Base-by-base conservation (phyloP, 257 asterid genomes). In the Ophiorrhiza pumila region DNA sequence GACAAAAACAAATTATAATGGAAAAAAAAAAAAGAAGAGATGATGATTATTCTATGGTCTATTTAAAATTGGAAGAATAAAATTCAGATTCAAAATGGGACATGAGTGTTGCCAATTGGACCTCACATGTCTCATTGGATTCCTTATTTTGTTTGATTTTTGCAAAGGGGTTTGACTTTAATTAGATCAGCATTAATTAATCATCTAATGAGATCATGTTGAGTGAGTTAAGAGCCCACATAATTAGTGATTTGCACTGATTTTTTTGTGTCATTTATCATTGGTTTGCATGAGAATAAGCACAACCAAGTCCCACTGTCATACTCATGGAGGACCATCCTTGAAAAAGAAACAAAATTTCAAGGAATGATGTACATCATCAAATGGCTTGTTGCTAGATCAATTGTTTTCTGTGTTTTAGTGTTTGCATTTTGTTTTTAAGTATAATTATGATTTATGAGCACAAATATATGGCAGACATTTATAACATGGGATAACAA, bases 31-130 rank as follows among this genome's bases (percentile, higher is more conserved):
- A 13, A 27, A 14, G 14, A 13, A 58, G 2, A 14, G 13, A 27
- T 5, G 17, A 29, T 25, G 14, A 11, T 10, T 13, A n/a, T n/a
- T n/a, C n/a, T n/a, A 61, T 17, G 15, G 27, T 15, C 25, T 61
- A 18, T 18, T 32, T n/a, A n/a, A n/a, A n/a, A 32, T 17, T 23
- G 6, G 60, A 22, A 31, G 72, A 68, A 22, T n/a, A n/a, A 49
- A 20, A 32, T 68, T 43, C 61, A 31, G 59, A n/a, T 32, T 32
- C 42, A 68, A 20, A 47, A 11, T 42, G 15, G 74, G 63, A 69
- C 50, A 25, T 22, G 0, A 23, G 8, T 62, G 56, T 17, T 62
- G 46, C 3, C 46, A 60, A 35, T 62, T 62, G 47, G 69, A 39
- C 52, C 52, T 13, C 52, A 23, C 6, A 52, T 64, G 69, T 17